Conservation (phyloP, 106 monocot genomes). For the Acanthochlamys bracteata region DNA sequence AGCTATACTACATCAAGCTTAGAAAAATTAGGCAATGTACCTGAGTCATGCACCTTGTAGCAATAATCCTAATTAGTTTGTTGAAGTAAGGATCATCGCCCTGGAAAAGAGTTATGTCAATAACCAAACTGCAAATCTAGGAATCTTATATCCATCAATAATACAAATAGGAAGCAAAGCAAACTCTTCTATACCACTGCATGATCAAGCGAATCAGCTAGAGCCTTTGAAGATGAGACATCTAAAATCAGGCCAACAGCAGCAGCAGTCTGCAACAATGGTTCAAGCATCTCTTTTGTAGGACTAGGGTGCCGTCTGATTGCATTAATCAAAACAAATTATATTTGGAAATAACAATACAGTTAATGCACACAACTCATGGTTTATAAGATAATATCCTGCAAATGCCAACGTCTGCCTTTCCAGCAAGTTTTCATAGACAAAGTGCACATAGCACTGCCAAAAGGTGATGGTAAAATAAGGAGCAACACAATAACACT, state of each 20-base stretch:
- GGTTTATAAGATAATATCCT: too few relatives aligned
- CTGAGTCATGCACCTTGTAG: constrained; percentile 99
- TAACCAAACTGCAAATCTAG: neutral
- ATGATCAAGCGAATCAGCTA: constrained; percentile 94
- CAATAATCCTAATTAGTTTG: constrained; percentile 88
- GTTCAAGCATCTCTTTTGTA: constrained; percentile 98
- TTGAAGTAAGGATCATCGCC: constrained; percentile 97
- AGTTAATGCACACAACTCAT: too few relatives aligned
- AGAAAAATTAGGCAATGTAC: constrained; percentile 21
- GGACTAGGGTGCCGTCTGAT: constrained; percentile 90
- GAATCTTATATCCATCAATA: neutral
- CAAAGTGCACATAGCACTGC: too few relatives aligned
- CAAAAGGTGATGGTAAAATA: too few relatives aligned
- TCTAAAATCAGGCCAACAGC: constrained; percentile 85
- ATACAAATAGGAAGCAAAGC: constrained; percentile 2
- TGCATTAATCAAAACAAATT: constrained; percentile 7
- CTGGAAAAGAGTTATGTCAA: constrained; percentile 25
- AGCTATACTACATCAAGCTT: neutral
- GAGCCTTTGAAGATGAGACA: constrained; percentile 84
- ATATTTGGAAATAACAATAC: neutral
- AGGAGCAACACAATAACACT: too few relatives aligned
- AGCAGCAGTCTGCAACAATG: constrained; percentile 74
- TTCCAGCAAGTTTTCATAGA: too few relatives aligned
- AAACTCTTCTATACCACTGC: constrained; percentile 54
- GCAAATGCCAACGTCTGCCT: too few relatives aligned